These are phyloP conservation scores for Verticillium zaregamsianum DNA, from an alignment of 2,329 filamentous ascomycete genomes.

Conservation along the genomic window DNA sequence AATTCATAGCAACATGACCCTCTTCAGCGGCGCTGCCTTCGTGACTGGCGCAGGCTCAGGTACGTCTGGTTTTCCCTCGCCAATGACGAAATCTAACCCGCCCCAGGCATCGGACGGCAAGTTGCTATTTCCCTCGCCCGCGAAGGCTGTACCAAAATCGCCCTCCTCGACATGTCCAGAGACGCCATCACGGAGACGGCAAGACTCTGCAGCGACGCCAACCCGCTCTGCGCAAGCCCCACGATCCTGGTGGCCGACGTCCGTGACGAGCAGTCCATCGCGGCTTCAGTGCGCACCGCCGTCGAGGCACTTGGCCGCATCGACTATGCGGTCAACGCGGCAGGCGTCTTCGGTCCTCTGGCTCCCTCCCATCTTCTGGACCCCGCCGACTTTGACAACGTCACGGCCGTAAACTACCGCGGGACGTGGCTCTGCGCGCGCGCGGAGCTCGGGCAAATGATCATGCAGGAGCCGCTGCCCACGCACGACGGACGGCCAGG, in stretches of 20 bases:
- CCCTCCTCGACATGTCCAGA: slow-evolving; percentile 32
- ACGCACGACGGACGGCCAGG: slow-evolving; percentile 38
- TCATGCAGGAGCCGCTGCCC: slow-evolving; percentile 33
- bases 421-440: slow-evolving; percentile 40
- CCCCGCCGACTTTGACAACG: slow-evolving; percentile 34
- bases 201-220: slow-evolving; percentile 21
- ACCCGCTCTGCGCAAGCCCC: slow-evolving; percentile 18
- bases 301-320: slow-evolving; percentile 32
- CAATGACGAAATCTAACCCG: neutral
- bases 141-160: slow-evolving; percentile 38
- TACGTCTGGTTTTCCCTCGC: slow-evolving; percentile 3
- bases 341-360: slow-evolving; percentile 32
- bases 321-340: slow-evolving; percentile 40
- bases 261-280: slow-evolving; percentile 26
- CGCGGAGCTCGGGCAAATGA: slow-evolving; percentile 37
- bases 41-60: slow-evolving; percentile 26
- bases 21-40: slow-evolving; percentile 25
- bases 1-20: slow-evolving; percentile 10
- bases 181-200: slow-evolving; percentile 26
- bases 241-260: slow-evolving; percentile 28
- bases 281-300: slow-evolving; percentile 23
- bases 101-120: slow-evolving; percentile 36
- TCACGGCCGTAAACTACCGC: slow-evolving; percentile 37
- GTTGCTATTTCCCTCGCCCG: slow-evolving; percentile 37
- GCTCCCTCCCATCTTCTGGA: slow-evolving; percentile 29